Evolutionary conservation across 2,329 filamentous ascomycete species (phyloP).

Genomic region (Dothiorella sarmentorum): DNA sequence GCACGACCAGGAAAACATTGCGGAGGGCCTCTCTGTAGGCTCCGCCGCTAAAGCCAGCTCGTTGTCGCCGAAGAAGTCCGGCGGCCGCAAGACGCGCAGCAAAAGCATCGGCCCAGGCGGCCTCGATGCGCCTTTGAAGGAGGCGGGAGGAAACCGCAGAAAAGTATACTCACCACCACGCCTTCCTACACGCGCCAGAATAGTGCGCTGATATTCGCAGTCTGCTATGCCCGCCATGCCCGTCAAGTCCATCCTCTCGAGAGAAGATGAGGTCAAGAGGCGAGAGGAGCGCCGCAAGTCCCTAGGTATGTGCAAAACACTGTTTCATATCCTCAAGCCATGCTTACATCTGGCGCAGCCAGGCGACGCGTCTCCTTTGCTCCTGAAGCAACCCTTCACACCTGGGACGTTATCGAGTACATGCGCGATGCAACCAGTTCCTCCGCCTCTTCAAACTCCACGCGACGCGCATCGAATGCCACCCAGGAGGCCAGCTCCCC

Average conservation of each 20-base stretch:
- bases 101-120: constrained; percentile 95
- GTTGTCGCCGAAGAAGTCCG: constrained; percentile 31
- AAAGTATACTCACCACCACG: constrained; percentile 54
- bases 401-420: constrained; percentile 91
- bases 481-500: constrained; percentile 36
- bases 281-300: constrained; percentile 90
- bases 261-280: constrained; percentile 57
- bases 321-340: background rate
- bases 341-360: constrained; percentile 42
- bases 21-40: constrained; percentile 36
- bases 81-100: constrained; percentile 58
- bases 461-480: constrained; percentile 66
- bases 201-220: constrained; percentile 27
- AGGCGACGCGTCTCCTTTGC: constrained; percentile 95
- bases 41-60: constrained; percentile 27
- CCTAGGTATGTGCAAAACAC: constrained; percentile 52
- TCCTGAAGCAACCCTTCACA: constrained; percentile 93
- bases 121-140: constrained; percentile 70
- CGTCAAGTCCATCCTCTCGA: constrained; percentile 55
- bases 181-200: background rate
- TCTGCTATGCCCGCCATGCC: constrained; percentile 49
- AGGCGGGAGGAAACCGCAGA: constrained; percentile 71
- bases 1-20: constrained; percentile 69
- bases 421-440: constrained; percentile 80
- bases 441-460: constrained; percentile 68